These are phyloP conservation scores for Mortierella sp. DNA, from an alignment of 371 early-diverging fungal genomes.

Conservation along the genomic window DNA sequence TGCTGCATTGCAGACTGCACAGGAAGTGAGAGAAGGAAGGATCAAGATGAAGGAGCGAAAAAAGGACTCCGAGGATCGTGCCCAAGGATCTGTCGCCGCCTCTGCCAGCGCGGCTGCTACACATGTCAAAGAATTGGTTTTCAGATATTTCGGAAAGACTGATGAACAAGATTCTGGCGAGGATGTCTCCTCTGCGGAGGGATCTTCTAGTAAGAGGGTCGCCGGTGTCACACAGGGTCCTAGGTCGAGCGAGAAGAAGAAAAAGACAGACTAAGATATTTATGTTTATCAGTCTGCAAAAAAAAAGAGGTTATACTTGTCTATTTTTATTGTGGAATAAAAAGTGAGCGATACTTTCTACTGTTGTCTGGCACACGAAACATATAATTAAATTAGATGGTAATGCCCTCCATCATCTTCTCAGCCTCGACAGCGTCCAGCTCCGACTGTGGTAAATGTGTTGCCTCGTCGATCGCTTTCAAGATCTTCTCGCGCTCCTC, in stretches of 20 bases:
- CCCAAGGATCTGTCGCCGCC: conserved; percentile 9
- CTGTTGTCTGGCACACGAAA: neutral
- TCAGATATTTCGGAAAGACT: conserved; percentile 42
- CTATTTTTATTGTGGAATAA: too few relatives aligned
- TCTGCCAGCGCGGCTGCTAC: conserved; percentile 10
- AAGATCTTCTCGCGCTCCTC: conserved; percentile 59
- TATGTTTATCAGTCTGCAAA: too few relatives aligned
- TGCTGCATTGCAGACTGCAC: conserved; percentile 47
- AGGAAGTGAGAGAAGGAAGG: conserved; percentile 50
- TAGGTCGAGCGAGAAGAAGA: conserved; percentile 4
- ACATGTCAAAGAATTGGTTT: conserved; percentile 40
- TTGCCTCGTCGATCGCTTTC: conserved; percentile 63
- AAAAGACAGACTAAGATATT: neutral
- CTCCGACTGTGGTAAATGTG: conserved; percentile 34
- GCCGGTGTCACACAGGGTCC: neutral
- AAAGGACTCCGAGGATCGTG: conserved; percentile 12
- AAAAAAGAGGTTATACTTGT: too few relatives aligned
- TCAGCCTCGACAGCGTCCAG: conserved; percentile 19
- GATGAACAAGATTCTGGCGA: conserved; percentile 6
- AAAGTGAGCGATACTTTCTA: neutral
- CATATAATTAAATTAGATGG: too few relatives aligned
- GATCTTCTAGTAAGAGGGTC: conserved; percentile 4
- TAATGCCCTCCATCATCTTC: neutral
- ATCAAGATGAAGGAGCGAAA: conserved; percentile 41
- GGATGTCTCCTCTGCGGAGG: neutral